A percentile compares a stretch with the other conserved stretches of the same genome.
phyloP scores from a whole-genome alignment of 257 asterid genomes.

The Salvia splendens region DNA sequence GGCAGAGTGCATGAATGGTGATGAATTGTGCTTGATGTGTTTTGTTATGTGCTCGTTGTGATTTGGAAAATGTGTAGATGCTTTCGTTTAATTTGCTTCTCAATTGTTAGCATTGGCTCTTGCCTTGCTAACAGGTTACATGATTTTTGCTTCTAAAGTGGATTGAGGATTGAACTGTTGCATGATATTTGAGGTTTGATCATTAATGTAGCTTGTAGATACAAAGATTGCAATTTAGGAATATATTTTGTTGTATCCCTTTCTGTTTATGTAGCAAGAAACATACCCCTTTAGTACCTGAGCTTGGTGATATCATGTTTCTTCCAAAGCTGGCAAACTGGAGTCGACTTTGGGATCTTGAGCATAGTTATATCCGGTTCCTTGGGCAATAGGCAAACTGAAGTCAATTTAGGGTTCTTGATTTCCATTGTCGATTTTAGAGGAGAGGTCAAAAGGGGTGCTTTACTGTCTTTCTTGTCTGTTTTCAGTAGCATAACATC shows the following conservation, averaged over 20 bases:
- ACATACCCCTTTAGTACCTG: not conserved
- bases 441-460: too few relatives aligned
- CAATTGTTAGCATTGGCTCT: constrained; percentile 7
- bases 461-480: not conserved
- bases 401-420: too few relatives aligned
- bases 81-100: not conserved
- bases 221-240: not conserved
- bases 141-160: not conserved
- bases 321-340: not conserved
- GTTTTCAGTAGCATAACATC: not conserved
- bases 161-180: not conserved
- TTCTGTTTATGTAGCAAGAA: not conserved
- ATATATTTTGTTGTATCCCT: not conserved
- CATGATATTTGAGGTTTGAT: not conserved
- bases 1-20: not conserved
- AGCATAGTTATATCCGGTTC: too few relatives aligned
- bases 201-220: not conserved
- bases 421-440: too few relatives aligned
- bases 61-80: not conserved
- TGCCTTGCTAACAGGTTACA: not conserved
- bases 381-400: too few relatives aligned
- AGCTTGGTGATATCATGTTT: not conserved
- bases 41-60: not conserved
- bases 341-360: too few relatives aligned
- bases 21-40: too few relatives aligned